Base-by-base conservation (phyloP, 129 eudicot genomes). In the Helichrysum umbraculigerum region DNA sequence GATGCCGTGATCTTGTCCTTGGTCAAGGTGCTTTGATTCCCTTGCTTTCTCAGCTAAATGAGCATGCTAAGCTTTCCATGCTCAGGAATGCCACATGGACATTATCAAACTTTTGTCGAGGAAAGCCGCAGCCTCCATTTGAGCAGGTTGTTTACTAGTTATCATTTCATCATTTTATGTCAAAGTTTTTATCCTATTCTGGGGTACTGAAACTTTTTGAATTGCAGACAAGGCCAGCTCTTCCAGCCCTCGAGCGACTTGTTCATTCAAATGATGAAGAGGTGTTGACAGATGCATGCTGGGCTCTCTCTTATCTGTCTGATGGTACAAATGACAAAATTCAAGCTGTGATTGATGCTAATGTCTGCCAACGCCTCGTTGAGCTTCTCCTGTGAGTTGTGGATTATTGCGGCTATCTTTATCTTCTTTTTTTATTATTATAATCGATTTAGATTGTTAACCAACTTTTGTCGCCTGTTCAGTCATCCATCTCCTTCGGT, bases 401-500 rank as follows among this genome's bases (percentile, higher is more conserved):
- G 42, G 37, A 42, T 44, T 29, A 17, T 22, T 50, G 17, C 11
- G 1, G 17, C 14, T 47, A 47, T 47, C 54, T 47, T 17, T 39
- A 41, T 65, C 2, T 14, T 19, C 54, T 28, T 4, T 2, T 32
- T 32, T 32, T 4, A 2, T 32, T 34, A 67, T 3, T 22, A 7
- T n/a, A 51, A 61, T 6, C 56, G 32, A 21, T n/a, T 16, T 28
- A 47, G 19, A 44, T 6, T 74, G 4, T 2, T 69, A 29, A 52
- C 54, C 6, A 56, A 4, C 4, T 30, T 77, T 58, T 58, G 21
- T 64, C 28, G 68, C 5, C 5, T 84, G 62, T 68, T 25, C 86
- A 92, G 97, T 69, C 97, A 92, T 75, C 97, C 96, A n/a, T 89
- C 96, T 75, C 92, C 96, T 63, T 83, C 96, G 4, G 92, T 89